Evolutionary conservation across 352 stramenopile species (phyloP).

Genomic region (Globisporangium barbulae): DNA sequence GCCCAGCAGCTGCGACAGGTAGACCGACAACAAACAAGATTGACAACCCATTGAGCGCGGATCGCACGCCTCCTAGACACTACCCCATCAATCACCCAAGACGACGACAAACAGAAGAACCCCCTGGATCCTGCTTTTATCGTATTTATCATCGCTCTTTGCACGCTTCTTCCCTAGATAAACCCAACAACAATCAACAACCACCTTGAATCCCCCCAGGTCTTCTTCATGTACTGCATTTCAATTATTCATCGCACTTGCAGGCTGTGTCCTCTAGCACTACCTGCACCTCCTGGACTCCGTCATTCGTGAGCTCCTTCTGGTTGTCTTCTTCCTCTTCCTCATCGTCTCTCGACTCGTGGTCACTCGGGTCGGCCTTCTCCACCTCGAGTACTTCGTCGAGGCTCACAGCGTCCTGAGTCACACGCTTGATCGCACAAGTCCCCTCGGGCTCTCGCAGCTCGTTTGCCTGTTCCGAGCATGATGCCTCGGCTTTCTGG

Average conservation of each 20-base stretch:
- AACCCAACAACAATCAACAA: not conserved
- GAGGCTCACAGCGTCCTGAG: not conserved
- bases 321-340: slow-evolving; percentile 6
- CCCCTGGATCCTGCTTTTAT: slow-evolving; percentile 4
- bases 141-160: slow-evolving; percentile 24
- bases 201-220: not conserved
- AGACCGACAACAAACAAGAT: not conserved
- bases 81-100: not conserved
- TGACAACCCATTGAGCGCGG: not conserved
- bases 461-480: not conserved
- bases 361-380: no score
- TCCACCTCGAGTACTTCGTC: no score
- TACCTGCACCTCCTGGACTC: not conserved
- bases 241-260: not conserved
- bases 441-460: slow-evolving; percentile 17
- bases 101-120: not conserved
- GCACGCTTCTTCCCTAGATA: slow-evolving; percentile 1
- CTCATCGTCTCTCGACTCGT: not conserved
- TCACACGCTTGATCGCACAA: not conserved
- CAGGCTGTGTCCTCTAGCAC: no score
- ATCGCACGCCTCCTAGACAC: not conserved
- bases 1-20: not conserved
- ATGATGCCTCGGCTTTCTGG: not conserved
- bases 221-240: not conserved
- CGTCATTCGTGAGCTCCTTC: slow-evolving; percentile 1